Base-by-base conservation (phyloP, 352 stramenopile genomes). In the Globisporangium perplexum region DNA sequence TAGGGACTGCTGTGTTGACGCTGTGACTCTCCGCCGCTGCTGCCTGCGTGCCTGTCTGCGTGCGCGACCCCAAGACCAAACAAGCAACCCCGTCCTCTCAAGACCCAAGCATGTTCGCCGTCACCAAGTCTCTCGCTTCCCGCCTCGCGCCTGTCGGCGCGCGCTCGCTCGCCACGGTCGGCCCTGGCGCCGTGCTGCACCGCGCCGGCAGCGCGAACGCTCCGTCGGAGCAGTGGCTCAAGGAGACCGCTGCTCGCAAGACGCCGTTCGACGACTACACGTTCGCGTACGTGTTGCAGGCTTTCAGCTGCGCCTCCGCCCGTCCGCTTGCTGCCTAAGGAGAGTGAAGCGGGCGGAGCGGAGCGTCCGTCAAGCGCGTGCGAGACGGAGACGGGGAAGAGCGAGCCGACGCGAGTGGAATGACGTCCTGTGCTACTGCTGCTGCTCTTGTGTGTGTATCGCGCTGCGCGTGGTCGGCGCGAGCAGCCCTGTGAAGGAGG, bases 1-100 rank as follows among this genome's bases (percentile, higher is more conserved):
- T 63, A 82, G 72, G 72, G 72, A 82, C 67, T 77, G 69, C 69
- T 79, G 67, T 69, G 59, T 72, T 77, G 67, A 74, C 63, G 41
- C 54, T 63, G 50, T 57, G 35, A 53, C 31, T 66, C 44, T 41
- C 49, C n/a, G n/a, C n/a, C n/a, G n/a, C n/a, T n/a, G n/a, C n/a
- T n/a, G n/a, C 50, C 49, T 43, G 26, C 30, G 53, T 60, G 10
- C 26, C 45, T 26, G 18, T 23, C n/a, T 12, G 23, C 12, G 53
- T n/a, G 39, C 61, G 31, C 38, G 38, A 44, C 17, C 12, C 38
- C n/a, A 22, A 38, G 10, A 38, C 31, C 31, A 11, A 38, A 11
- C 31, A 38, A n/a, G n/a, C n/a, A 38, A 15, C 8, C 23, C 38
- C 36, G 36, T 4, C 38, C 12, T 28, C 54, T 15, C 44, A n/a